Evolutionary conservation across 352 stramenopile genomes (phyloP), one percentile per base, ranked within the genome.

Genomic region (Phytopythium cucurbitacearum): DNA sequence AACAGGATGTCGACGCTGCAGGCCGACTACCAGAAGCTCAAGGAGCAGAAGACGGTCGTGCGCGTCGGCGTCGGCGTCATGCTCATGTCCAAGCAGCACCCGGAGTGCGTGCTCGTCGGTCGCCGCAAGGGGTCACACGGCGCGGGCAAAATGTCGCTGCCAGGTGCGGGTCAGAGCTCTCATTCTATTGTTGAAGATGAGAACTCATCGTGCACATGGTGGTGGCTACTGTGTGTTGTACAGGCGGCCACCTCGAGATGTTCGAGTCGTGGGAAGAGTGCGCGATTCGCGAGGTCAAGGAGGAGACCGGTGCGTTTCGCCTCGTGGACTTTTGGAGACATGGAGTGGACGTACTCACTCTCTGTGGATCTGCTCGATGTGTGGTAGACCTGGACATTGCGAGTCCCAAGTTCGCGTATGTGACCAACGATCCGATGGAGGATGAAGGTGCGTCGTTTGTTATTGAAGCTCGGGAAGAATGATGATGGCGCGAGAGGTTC

Each of bases 391-490:
- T 94, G 33, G 73, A 90, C 46, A 48, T 94, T 40, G 63, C 67
- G 10, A 57, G 59, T 39, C 61, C 67, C 36, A 71, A 51, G 48
- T 87, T 94, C 51, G 71, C 77, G 13, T 86, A 83, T 44, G 78
- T 88, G 46, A 94, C 83, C 8, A 94, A 94, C 62, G 83, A 94
- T 60, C 71, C 71, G 6, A 94, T 91, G 80, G 66, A 87, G 56
- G 69, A 88, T 51, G 77, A 91, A 56, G 72, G 60, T 57, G 13
- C 11, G 7, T 6, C 33, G 33, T 11, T 11, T 40, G 21, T 48
- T 32, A 33, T 32, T 48, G 28, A 34, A 4, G 32, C 21, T 9
- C 12, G 12, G 32, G 45, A 40, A 40, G n/a, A 35, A 53, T 11
- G 15, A 28, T 28, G 47, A 33, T 43, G 16, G 38, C 38, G 36